A percentile compares a stretch with the other conserved stretches of the same genome.
These are phyloP conservation scores for Trichoderma atroviride DNA, from an alignment of 2,329 filamentous ascomycete species.

Conservation along the genomic window DNA sequence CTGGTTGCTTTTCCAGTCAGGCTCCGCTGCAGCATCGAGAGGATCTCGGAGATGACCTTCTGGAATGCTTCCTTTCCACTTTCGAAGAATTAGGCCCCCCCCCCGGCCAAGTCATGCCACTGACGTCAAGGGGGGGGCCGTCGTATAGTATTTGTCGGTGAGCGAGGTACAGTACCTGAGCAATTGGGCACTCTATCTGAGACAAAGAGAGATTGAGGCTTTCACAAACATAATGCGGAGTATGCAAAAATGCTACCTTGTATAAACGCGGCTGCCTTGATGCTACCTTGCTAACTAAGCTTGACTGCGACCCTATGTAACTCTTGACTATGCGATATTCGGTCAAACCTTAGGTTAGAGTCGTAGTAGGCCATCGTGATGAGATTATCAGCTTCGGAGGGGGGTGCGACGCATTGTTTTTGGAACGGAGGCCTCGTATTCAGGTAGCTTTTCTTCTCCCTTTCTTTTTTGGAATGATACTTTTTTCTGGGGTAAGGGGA, in stretches of 20 bases:
- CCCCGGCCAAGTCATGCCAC: conserved; percentile 5
- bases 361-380: not conserved
- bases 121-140: conserved; percentile 10
- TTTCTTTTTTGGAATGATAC: not conserved
- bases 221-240: not conserved
- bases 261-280: not conserved
- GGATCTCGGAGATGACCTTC: conserved; percentile 24
- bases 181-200: conserved; percentile 3
- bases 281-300: not conserved
- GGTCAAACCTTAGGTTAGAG: not conserved
- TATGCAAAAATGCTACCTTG: not conserved
- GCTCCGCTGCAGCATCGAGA: conserved; percentile 7
- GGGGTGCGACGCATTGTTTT: not conserved
- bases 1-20: not conserved
- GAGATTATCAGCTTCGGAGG: not conserved
- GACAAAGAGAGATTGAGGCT: conserved; percentile 3
- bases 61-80: conserved; percentile 4
- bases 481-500: not conserved
- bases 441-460: not conserved
- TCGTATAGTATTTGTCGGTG: conserved; percentile 7
- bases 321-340: not conserved
- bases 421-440: not conserved
- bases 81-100: not conserved
- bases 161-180: conserved; percentile 2
- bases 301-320: not conserved